Base-by-base conservation (phyloP, 2,329 filamentous ascomycete genomes). In the Purpureocillium takamizusanense region DNA sequence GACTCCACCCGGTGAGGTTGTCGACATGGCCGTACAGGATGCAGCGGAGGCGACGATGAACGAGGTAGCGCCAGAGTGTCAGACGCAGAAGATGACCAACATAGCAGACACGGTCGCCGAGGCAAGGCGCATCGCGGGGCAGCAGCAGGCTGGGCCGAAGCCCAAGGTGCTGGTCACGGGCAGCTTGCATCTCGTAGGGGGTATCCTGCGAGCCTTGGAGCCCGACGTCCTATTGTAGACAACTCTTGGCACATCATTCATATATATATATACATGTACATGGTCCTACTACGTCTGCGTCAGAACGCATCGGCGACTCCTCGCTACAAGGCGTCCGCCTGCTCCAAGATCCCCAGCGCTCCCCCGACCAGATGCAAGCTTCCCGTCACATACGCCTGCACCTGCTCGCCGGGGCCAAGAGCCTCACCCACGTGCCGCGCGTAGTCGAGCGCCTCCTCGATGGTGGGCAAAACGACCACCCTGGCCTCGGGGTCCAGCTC, bases 101-200 rank as follows among this genome's bases (percentile, higher is more conserved):
- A 78, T 92, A 12, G 74, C 81, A 45, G 82, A 86, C 39, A 81
- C 84, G 1, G 73, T 92, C 8, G 62, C 63, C 10, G 65, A 69
- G 42, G 76, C 77, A 4, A 70, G 73, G 42, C 58, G 51, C 13
- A 51, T 71, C 10, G 50, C 49, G 13, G 31, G 23, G 7, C 23
- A 16, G 6, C 23, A 4, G 12, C 2, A 36, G 27, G 39, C 57
- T 59, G 52, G 43, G 30, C 42, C 42, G 36, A 49, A 56, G 3
- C 68, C 69, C 36, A 67, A 38, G 33, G 76, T 81, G 0, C 63
- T 95, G 39, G 80, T 86, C 9, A 94, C 88, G 12, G 88, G 88
- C 3, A 94, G 86, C 56, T 63, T 94, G 52, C 83, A 94, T 66
- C 69, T 95, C 30, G 86, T 89, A 1, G 87, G 88, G 7, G 85